These are phyloP conservation scores for Clarireedia paspali DNA, from an alignment of 2,329 filamentous ascomycete genomes.

Conservation along the genomic window DNA sequence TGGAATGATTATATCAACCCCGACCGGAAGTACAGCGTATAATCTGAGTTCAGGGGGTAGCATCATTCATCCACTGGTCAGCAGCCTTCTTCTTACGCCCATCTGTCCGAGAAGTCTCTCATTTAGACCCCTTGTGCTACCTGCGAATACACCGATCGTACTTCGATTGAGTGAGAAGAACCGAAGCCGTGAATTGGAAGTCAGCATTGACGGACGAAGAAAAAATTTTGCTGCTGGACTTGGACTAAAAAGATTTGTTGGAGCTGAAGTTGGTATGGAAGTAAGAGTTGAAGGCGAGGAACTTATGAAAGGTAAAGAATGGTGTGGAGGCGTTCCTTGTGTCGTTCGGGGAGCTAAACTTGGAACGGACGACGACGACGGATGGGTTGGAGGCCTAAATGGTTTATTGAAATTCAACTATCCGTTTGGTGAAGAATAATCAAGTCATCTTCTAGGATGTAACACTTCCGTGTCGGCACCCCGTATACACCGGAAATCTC, in stretches of 20 bases:
- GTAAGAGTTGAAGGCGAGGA: slow-evolving; percentile 83
- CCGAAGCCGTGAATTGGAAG: slow-evolving; percentile 65
- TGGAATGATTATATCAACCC: slow-evolving; percentile 88
- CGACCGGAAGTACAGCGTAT: slow-evolving; percentile 93
- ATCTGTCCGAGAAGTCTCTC: slow-evolving; percentile 89
- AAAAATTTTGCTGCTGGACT: slow-evolving; percentile 56
- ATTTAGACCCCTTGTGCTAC: slow-evolving; percentile 85
- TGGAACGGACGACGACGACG: slow-evolving; percentile 64
- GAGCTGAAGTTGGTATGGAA: slow-evolving; percentile 69
- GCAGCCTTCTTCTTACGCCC: slow-evolving; percentile 81
- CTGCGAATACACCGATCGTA: slow-evolving; percentile 75
- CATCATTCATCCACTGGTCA: slow-evolving; percentile 90
- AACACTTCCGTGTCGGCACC: too few relatives aligned
- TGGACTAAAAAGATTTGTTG: slow-evolving; percentile 41
- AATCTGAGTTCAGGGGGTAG: slow-evolving; percentile 86
- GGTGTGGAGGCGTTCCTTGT: slow-evolving; percentile 81
- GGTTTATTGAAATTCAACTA: slow-evolving; percentile 95
- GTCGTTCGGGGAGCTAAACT: slow-evolving; percentile 59
- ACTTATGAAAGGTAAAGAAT: slow-evolving; percentile 46
- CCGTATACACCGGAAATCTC: background rate
- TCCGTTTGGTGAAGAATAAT: slow-evolving; percentile 69
- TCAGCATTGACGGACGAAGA: slow-evolving; percentile 71
- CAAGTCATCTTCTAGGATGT: background rate
- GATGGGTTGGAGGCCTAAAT: slow-evolving; percentile 94
- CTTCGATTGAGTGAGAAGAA: slow-evolving; percentile 77